A percentile compares a stretch with the other conserved stretches of the same genome.
Conservation (phyloP, 164 flowering plant species). For the Sedum album region DNA sequence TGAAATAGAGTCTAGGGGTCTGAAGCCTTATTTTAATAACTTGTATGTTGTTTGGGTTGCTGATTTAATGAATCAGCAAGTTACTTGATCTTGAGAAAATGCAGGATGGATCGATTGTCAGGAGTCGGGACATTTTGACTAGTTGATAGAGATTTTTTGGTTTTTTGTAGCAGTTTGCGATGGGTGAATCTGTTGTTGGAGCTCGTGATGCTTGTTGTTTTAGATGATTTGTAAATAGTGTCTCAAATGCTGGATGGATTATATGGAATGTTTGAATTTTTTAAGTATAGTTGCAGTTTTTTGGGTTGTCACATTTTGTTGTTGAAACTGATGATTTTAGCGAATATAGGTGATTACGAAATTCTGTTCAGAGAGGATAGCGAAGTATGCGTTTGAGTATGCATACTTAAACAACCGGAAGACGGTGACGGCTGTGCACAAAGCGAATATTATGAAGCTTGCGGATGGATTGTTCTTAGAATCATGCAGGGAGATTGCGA, state of each 20-base stretch:
- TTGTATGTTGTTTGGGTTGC: no score
- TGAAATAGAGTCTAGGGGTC: slow-evolving; percentile 89
- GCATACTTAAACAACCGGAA: slow-evolving; percentile 85
- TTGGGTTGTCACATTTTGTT: no score
- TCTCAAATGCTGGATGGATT: no score
- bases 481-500: slow-evolving; percentile 85
- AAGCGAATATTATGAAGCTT: slow-evolving; percentile 52
- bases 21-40: no score
- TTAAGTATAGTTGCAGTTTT: no score
- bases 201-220: slow-evolving; percentile 24
- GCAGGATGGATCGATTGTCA: no score
- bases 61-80: no score
- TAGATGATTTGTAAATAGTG: no score
- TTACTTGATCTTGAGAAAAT: no score
- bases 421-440: slow-evolving; percentile 91
- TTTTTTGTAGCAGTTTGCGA: no score
- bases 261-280: no score
- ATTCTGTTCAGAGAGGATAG: slow-evolving; percentile 61
- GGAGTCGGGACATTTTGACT: background rate
- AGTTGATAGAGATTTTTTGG: background rate
- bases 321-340: no score
- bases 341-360: slow-evolving; percentile 53
- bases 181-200: background rate
- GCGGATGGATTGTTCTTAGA: slow-evolving; percentile 92
- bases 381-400: slow-evolving; percentile 82